phyloP scores from a whole-genome alignment of 768 basidiomycete genomes.

The Tylopilus vinaceipallidus region DNA sequence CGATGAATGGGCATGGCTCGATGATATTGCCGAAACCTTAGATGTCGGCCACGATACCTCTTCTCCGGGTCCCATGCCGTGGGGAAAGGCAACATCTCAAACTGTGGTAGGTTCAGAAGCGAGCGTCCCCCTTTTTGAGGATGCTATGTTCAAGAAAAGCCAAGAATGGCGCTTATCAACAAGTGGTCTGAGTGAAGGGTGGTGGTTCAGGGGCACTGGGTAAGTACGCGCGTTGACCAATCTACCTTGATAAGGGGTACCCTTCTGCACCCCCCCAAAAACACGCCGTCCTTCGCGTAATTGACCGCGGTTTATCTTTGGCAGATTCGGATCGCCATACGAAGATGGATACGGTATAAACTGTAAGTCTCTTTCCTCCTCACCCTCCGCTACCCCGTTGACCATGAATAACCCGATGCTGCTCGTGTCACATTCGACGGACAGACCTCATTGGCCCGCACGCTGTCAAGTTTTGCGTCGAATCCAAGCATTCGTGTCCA shows the following conservation, averaged over 20 bases:
- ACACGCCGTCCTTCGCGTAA: neutral
- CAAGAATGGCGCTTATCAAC: constrained; percentile 88
- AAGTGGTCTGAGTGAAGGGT: constrained; percentile 84
- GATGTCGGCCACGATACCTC: constrained; percentile 3
- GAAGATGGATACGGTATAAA: constrained; percentile 92
- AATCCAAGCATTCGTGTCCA: constrained; percentile 74
- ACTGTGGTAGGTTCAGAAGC: neutral
- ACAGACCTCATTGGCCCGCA: constrained; percentile 79
- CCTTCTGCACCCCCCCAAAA: neutral
- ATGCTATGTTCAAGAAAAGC: constrained; percentile 70
- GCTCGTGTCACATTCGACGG: neutral
- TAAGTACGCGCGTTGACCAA: constrained; percentile 26
- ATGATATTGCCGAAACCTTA: constrained; percentile 3
- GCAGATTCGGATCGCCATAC: constrained; percentile 75
- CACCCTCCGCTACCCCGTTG: neutral
- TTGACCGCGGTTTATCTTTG: constrained; percentile 2
- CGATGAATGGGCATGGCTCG: constrained; percentile 29
- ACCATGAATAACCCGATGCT: neutral
- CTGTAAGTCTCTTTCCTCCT: constrained; percentile 49
- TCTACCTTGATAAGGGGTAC: neutral
- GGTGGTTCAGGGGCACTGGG: constrained; percentile 87
- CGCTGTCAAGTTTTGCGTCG: constrained; percentile 88
- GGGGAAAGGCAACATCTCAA: neutral
- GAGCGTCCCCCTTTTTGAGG: constrained; percentile 60
- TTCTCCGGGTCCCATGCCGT: neutral